Conservation (phyloP, 371 early-diverging fungal species). For the Chytridium lagenaria region DNA sequence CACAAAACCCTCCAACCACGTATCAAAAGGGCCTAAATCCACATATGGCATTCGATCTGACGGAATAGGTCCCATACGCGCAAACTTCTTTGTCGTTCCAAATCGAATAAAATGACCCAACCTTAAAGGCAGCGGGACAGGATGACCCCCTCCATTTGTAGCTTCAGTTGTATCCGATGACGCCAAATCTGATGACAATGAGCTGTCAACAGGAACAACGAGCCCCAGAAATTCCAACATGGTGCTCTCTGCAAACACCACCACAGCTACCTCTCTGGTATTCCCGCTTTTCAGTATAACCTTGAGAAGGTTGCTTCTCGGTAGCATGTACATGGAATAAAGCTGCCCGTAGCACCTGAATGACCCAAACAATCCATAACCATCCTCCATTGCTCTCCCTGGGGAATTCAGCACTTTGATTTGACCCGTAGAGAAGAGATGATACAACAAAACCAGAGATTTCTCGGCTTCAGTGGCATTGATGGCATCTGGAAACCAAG, state of each 20-base stretch:
- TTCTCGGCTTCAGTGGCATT: neutral
- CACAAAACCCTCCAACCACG: constrained; percentile 17
- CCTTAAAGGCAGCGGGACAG: neutral
- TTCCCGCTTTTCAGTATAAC: neutral
- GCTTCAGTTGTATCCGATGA: neutral
- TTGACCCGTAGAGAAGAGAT: neutral
- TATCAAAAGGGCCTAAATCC: constrained; percentile 30
- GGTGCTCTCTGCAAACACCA: constrained; percentile 18
- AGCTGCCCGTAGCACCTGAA: constrained; percentile 26
- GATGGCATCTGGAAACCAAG: neutral
- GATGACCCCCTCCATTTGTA: neutral
- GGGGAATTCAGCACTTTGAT: neutral
- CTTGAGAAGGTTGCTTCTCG: neutral
- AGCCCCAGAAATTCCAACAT: constrained; percentile 17
- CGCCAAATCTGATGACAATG: neutral
- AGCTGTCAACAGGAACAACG: constrained; percentile 1
- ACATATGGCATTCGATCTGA: constrained; percentile 7
- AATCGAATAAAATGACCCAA: constrained; percentile 23
- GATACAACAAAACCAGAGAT: neutral
- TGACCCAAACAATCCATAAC: constrained; percentile 22
- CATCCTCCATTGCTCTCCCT: neutral
- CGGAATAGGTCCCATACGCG: constrained; percentile 33
- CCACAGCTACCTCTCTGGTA: neutral
- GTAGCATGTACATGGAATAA: constrained; percentile 27
- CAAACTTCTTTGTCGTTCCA: constrained; percentile 6